Base-by-base conservation (phyloP, 2,329 filamentous ascomycete species). In the Pseudopithomyces chartarum region DNA sequence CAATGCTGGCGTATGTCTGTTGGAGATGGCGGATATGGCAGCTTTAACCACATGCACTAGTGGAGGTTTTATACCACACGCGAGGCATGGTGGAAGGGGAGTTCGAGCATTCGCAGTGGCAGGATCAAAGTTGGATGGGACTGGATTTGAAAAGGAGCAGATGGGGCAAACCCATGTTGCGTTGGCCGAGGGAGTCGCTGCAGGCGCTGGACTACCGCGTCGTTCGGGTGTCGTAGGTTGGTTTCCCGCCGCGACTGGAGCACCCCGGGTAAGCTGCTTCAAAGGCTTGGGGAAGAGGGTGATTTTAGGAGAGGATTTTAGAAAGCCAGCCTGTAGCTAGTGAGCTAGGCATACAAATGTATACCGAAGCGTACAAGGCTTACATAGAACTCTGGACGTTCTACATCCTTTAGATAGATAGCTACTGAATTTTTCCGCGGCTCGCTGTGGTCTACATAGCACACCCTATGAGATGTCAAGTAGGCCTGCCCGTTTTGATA, bases 401-500 rank as follows among this genome's bases (percentile, higher is more conserved):
- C 95, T 43, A 99, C 87, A 73, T 97, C 90, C 73, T 93, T 96
- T 53, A 99, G 80, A 64, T 97, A 90, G 52, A 99, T 83, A 15
- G 91, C 90, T 32, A 93, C 85, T 0, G 93, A 97, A 74, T 91
- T 87, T 71, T 90, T 90, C 61, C 94, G 86, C 15, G 95, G 92
- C 61, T 97, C 90, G 32, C 87, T 84, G 69, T 92, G 90, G 72
- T 97, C 93, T 62, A 99, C 91, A 73, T 98, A 99, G 80, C 94
- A 99, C 59, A 92, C 87, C 52, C 95, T 90, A 77, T 98, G 94
- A 8, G 95, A 97, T 17, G 95, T 99, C 77, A 99, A 78, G 75
- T 99, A 99, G 54, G 95, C 92, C 79, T 97, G 92, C 50, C 95
- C 95, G 80, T 97, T 92, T 75, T 99, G 95, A 64, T 96, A 92